These are phyloP conservation scores for Cadophora malorum DNA, from an alignment of 2,329 filamentous ascomycete species.

Conservation along the genomic window DNA sequence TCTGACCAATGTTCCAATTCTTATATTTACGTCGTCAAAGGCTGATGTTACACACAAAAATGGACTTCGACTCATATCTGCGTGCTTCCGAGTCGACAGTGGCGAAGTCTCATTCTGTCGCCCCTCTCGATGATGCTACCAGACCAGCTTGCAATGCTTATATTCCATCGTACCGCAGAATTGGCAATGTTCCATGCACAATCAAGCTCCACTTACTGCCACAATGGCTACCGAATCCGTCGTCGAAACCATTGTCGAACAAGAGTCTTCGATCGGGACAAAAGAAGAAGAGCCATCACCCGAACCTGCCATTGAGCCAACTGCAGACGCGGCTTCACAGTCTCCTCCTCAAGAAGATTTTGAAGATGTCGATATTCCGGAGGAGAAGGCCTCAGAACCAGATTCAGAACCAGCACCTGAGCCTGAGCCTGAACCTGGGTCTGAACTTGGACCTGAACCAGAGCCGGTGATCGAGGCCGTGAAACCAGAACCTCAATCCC, in stretches of 20 bases:
- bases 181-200: neutral
- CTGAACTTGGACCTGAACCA: neutral
- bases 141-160: neutral
- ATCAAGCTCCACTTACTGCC: neutral
- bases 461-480: neutral
- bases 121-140: neutral
- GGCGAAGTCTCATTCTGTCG: slow-evolving; percentile 12
- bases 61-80: slow-evolving; percentile 29
- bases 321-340: slow-evolving; percentile 1
- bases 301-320: slow-evolving; percentile 2
- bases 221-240: slow-evolving; percentile 17
- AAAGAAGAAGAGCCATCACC: neutral
- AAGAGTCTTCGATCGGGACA: slow-evolving; percentile 3
- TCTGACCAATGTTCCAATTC: slow-evolving; percentile 12
- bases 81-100: slow-evolving; percentile 20
- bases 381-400: neutral
- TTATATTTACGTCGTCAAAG: neutral
- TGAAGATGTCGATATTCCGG: neutral
- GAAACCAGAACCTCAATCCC: neutral
- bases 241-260: neutral
- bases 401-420: too few relatives aligned
- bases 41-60: slow-evolving; percentile 13
- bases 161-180: neutral
- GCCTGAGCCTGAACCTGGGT: neutral
- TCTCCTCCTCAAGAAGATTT: neutral